Evolutionary conservation across 2,329 filamentous ascomycete species (phyloP), one percentile per base, ranked within the genome.

Genomic region (Endoconidiophora polonica): DNA sequence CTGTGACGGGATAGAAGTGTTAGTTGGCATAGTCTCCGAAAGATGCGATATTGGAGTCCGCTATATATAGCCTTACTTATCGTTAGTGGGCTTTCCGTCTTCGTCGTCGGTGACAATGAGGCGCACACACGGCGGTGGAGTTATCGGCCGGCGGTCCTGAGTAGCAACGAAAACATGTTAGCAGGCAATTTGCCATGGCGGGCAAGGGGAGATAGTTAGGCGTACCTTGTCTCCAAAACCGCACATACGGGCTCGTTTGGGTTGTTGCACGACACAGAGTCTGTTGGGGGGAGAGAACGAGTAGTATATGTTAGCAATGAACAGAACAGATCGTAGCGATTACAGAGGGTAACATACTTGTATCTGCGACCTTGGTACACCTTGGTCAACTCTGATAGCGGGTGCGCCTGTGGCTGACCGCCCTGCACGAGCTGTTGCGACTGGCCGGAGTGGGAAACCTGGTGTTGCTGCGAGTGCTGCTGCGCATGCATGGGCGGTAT

Each of bases 161-260:
- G 47, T 22, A 29, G 38, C 4, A 24, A 14, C 22, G n/a, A 33
- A 29, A 40, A 9, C 16, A 18, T 6, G 33, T 41, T 36, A 49
- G 40, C 23, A 18, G 14, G 18, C 9, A 4, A 6, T 24, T 24
- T 44, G 29, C n/a, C 42, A 22, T 56, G 41, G 36, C 5, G 18
- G 6, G 26, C 46, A 33, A 36, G 12, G 18, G 18, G 33, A 16
- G 3, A 16, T 9, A 18, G 22, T 26, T 2, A 52, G 51, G 58
- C 68, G 51, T 67, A 91, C 86, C 75, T 96, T 98, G 69, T 98
- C 91, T 55, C 91, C 91, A 67, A 96, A 98, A 5, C 91, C 91
- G 68, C 91, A 98, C 91, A 96, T 96, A 54, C 91, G 84, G 56
- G 91, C 91, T 59, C 91, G 79, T 59, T 86, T 74, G 46, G 91